A percentile compares a stretch with the other conserved stretches of the same genome.
Evolutionary conservation across 2,329 filamentous ascomycete genomes (phyloP).

Genomic region (Epichloe amarillans): DNA sequence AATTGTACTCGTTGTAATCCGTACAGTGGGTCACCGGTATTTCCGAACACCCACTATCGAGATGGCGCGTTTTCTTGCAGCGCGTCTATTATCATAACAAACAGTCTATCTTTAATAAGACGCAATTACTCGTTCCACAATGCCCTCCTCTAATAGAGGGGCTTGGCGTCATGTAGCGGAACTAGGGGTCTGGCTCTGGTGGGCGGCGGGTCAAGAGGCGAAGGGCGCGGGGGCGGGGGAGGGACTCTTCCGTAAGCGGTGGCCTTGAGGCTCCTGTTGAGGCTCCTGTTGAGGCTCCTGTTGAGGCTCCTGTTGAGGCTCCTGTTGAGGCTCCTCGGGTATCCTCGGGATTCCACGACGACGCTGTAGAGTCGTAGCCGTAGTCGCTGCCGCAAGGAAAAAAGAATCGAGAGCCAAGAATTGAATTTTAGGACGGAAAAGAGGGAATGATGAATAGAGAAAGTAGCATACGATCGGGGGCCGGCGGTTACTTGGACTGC

Average conservation of each 20-base stretch:
- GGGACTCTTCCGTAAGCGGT: too few relatives aligned
- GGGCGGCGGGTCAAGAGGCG: background rate
- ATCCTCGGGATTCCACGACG: too few relatives aligned
- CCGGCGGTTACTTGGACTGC: background rate
- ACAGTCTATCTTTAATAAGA: too few relatives aligned
- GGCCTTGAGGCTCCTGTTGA: too few relatives aligned
- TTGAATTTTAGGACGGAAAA: background rate
- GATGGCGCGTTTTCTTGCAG: too few relatives aligned
- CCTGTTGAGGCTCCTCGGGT: too few relatives aligned
- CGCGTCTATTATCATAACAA: too few relatives aligned
- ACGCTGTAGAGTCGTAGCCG: background rate
- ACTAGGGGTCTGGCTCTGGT: background rate
- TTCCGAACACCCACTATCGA: too few relatives aligned
- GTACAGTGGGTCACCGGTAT: background rate
- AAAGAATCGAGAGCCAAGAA: background rate
- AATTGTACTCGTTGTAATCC: background rate
- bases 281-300: too few relatives aligned
- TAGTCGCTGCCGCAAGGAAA: background rate
- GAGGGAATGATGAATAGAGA: background rate
- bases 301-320: too few relatives aligned
- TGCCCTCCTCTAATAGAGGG: background rate
- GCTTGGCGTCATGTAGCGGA: background rate
- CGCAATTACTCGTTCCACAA: too few relatives aligned
- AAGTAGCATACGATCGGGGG: background rate
- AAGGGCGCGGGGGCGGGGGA: background rate